Conservation (phyloP, 208 protist species). For the Crithidia fasciculata region DNA sequence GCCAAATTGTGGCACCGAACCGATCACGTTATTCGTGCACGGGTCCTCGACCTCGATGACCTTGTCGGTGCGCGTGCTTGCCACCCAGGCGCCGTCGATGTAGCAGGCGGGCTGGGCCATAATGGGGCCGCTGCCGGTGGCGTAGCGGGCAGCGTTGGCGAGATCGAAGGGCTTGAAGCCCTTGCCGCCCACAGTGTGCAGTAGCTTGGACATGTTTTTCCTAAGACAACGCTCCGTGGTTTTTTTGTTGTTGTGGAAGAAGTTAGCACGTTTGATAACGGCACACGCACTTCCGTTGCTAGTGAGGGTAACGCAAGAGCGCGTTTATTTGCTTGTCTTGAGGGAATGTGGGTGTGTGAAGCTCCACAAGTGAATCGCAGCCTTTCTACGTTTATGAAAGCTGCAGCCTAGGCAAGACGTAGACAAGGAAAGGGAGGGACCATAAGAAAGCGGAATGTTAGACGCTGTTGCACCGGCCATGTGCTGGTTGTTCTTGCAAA, state of each 20-base stretch:
- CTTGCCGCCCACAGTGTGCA: slow-evolving; percentile 24
- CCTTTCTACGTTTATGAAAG: too few species aligned
- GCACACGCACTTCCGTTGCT: too few species aligned
- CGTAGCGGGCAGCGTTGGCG: slow-evolving; percentile 41
- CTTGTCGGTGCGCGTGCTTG: slow-evolving; percentile 16
- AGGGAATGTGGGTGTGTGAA: too few species aligned
- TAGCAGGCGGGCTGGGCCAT: slow-evolving; percentile 55
- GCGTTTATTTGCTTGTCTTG: too few species aligned
- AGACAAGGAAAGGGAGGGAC: too few species aligned
- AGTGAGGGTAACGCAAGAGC: too few species aligned
- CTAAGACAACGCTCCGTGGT: neutral
- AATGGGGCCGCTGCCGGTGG: slow-evolving; percentile 35
- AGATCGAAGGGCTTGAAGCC: slow-evolving; percentile 55
- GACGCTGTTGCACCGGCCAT: too few species aligned
- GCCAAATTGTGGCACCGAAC: slow-evolving; percentile 59
- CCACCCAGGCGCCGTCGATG: slow-evolving; percentile 71
- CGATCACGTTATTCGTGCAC: slow-evolving; percentile 74
- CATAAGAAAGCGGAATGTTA: too few species aligned
- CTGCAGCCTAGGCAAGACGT: too few species aligned
- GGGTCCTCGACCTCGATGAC: slow-evolving; percentile 76
- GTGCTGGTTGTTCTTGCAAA: too few species aligned
- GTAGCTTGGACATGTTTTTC: slow-evolving; percentile 28
- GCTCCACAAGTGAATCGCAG: too few species aligned
- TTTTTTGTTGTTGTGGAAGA: neutral
- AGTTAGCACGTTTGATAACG: neutral